A percentile compares a stretch with the other conserved stretches of the same genome.
Evolutionary conservation across 2,329 filamentous ascomycete genomes (phyloP).

Genomic region (Didymella segeticola): DNA sequence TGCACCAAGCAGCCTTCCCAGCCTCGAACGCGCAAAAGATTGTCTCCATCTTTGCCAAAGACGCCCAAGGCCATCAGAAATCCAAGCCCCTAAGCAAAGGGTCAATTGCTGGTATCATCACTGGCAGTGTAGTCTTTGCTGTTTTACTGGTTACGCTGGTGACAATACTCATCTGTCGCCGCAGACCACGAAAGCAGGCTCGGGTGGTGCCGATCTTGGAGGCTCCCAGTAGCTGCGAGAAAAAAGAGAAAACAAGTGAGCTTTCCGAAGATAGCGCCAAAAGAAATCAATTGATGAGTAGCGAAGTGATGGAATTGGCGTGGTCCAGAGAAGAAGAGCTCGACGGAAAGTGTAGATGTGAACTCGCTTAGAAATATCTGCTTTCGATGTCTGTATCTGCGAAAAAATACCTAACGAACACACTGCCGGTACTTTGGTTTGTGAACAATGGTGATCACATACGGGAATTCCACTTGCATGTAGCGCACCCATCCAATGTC

Average conservation of each 20-base stretch:
- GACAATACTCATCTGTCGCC: neutral
- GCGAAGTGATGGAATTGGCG: neutral
- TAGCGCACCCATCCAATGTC: no score
- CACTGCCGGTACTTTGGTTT: no score
- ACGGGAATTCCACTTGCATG: neutral
- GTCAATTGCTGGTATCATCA: neutral
- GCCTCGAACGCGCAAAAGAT: neutral
- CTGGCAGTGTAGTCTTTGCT: neutral
- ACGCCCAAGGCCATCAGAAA: neutral
- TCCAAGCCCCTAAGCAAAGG: neutral
- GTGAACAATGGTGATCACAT: no score
- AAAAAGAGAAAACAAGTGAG: neutral
- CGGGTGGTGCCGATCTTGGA: neutral
- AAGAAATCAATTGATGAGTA: neutral
- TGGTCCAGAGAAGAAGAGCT: neutral
- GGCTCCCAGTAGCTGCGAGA: neutral
- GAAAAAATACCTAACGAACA: no score
- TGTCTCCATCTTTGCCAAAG: neutral
- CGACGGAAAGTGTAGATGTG: neutral
- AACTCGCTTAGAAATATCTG: neutral
- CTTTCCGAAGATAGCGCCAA: neutral
- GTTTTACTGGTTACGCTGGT: neutral
- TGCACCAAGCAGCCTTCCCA: conserved; percentile 3
- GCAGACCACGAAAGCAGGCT: neutral
- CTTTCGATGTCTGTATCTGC: no score